Conservation (phyloP, 192 early-diverging fungal genomes). For the Thamnidium elegans region DNA sequence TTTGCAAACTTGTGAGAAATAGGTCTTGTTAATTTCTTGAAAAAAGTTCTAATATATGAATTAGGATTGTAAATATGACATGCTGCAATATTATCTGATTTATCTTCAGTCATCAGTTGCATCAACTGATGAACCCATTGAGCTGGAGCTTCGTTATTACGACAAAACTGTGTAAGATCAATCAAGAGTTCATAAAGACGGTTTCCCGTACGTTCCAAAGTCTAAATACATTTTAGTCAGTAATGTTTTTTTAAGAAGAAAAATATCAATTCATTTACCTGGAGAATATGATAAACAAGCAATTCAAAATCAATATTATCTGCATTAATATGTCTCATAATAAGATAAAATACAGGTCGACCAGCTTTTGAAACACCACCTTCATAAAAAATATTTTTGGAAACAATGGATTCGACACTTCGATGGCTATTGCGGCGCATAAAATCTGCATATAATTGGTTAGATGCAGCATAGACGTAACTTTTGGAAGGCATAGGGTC, state of each 20-base stretch:
- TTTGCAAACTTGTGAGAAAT: slow-evolving; percentile 40
- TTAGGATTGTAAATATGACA: slow-evolving; percentile 71
- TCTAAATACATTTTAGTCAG: slow-evolving; percentile 12
- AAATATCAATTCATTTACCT: slow-evolving; percentile 19
- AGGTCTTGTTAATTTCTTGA: slow-evolving; percentile 31
- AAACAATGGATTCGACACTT: slow-evolving; percentile 49
- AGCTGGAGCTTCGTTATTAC: slow-evolving; percentile 60
- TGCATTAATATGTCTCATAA: slow-evolving; percentile 56
- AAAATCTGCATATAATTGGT: slow-evolving; percentile 44
- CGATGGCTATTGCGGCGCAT: slow-evolving; percentile 49
- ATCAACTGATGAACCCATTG: slow-evolving; percentile 60
- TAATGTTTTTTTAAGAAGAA: background rate
- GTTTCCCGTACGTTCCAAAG: slow-evolving; percentile 48
- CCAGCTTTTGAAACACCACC: slow-evolving; percentile 63
- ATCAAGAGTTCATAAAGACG: slow-evolving; percentile 65
- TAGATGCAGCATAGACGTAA: slow-evolving; percentile 6
- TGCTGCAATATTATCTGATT: slow-evolving; percentile 48
- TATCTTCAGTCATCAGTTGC: slow-evolving; percentile 52
- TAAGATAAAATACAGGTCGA: slow-evolving; percentile 68
- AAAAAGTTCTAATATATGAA: slow-evolving; percentile 53
- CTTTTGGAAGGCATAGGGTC: background rate
- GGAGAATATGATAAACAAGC: slow-evolving; percentile 57
- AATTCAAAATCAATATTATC: slow-evolving; percentile 69
- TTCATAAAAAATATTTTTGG: slow-evolving; percentile 62
- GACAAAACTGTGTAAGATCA: slow-evolving; percentile 64